phyloP scores from a whole-genome alignment of 2,329 filamentous ascomycete species.

The Hortaea sp. region DNA sequence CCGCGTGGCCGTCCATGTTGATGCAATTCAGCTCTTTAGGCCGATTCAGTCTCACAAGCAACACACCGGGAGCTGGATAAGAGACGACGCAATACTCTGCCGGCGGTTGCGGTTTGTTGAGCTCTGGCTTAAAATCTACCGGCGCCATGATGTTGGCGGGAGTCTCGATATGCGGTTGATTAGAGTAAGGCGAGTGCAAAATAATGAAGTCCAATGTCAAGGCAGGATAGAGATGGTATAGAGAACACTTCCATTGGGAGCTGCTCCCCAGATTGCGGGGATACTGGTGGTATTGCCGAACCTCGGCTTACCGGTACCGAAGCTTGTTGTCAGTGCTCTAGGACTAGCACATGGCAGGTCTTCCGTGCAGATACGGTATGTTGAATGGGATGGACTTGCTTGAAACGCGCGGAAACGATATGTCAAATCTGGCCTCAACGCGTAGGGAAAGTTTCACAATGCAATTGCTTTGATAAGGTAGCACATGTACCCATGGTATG shows the following conservation, averaged over 20 bases:
- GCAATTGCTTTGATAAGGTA: too few relatives aligned
- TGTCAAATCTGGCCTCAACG: too few relatives aligned
- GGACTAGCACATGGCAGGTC: too few relatives aligned
- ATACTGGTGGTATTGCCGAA: background rate
- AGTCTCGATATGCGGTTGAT: too few relatives aligned
- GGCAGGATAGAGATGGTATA: background rate
- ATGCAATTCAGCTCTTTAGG: conserved; percentile 27
- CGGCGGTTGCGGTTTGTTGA: background rate
- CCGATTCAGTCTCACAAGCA: conserved; percentile 25
- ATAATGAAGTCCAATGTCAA: too few relatives aligned
- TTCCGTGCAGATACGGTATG: too few relatives aligned
- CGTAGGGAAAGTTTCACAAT: too few relatives aligned
- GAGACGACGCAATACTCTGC: conserved; percentile 12
- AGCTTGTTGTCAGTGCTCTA: background rate
- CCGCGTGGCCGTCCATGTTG: conserved; percentile 21
- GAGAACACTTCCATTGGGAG: background rate
- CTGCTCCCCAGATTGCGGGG: background rate
- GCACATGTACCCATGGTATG: too few relatives aligned
- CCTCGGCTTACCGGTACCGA: background rate
- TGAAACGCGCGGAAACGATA: too few relatives aligned
- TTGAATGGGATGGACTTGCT: too few relatives aligned
- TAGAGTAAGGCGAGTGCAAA: too few relatives aligned
- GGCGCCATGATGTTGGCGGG: background rate
- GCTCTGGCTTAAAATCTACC: background rate
- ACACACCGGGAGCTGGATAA: conserved; percentile 22